Conservation (phyloP, 768 basidiomycete species). For the Gymnopilus dilepis region DNA sequence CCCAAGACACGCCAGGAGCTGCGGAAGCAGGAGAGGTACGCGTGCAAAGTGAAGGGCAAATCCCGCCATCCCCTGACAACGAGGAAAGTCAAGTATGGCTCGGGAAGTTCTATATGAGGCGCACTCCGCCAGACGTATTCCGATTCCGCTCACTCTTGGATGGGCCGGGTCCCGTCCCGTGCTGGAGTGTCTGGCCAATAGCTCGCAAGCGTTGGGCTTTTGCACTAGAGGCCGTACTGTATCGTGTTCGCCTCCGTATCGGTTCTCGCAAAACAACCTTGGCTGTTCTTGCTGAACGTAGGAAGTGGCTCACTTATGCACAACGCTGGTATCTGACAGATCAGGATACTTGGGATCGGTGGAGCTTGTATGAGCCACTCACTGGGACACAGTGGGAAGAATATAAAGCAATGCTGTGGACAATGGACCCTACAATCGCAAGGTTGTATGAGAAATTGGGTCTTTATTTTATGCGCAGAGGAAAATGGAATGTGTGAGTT, state of each 20-base stretch:
- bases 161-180: conserved; percentile 3
- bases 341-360: background rate
- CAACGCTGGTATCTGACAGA: conserved; percentile 8
- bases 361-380: background rate
- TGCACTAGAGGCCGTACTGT: conserved; percentile 15
- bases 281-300: conserved; percentile 8
- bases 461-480: conserved; percentile 6
- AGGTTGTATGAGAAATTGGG: conserved; percentile 9
- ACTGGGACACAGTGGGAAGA: conserved; percentile 12
- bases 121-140: conserved; percentile 13
- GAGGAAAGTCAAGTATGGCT: background rate
- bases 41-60: no score
- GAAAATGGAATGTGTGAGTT: conserved; percentile 5
- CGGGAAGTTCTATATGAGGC: conserved; percentile 17
- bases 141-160: conserved; percentile 17
- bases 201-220: conserved; percentile 21
- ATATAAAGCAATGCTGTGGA: conserved; percentile 2
- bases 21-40: background rate
- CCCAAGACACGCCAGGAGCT: no score
- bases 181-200: conserved; percentile 2
- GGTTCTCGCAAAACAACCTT: conserved; percentile 3
- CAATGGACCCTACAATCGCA: conserved; percentile 4
- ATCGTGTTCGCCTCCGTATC: conserved; percentile 6
- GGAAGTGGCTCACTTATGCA: conserved; percentile 13
- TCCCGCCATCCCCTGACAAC: no score